Evolutionary conservation across 805 yeast species (phyloP).

Genomic region (Saccharomycopsis oosterbeekiorum): DNA sequence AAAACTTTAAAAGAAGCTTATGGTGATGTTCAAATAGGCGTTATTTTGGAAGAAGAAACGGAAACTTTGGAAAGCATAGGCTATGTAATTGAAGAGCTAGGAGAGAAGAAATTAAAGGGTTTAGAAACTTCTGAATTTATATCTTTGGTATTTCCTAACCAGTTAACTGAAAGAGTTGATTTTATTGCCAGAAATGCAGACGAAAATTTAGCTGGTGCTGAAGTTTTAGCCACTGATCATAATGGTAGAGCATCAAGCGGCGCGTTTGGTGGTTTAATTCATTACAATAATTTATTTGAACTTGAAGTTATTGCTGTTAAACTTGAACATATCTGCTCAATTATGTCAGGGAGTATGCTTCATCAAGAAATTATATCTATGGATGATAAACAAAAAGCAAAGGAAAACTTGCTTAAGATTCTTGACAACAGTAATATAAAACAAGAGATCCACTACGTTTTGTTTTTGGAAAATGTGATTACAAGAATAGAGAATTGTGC

Average conservation of each 20-base stretch:
- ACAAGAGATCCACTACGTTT: conserved; percentile 21
- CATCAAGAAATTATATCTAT: conserved; percentile 14
- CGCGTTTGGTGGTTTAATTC: conserved; percentile 19
- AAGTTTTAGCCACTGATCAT: background rate
- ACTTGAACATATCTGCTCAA: conserved; percentile 49
- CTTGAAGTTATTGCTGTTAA: conserved; percentile 46
- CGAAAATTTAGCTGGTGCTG: conserved; percentile 24
- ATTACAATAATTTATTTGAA: conserved; percentile 35
- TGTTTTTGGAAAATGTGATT: conserved; percentile 42
- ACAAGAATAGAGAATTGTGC: conserved; percentile 51
- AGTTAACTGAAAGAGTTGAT: conserved; percentile 51
- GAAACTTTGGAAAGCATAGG: conserved; percentile 58
- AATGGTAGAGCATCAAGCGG: conserved; percentile 12
- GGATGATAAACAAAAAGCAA: conserved; percentile 3
- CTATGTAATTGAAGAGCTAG: conserved; percentile 55
- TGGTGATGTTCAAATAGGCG: conserved; percentile 38
- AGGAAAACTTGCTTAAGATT: conserved; percentile 7
- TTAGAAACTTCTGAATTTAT: conserved; percentile 86
- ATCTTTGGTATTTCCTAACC: conserved; percentile 65
- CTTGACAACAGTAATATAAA: conserved; percentile 20
- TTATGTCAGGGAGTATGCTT: conserved; percentile 30
- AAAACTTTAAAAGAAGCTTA: conserved; percentile 32
- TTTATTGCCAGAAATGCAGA: conserved; percentile 26
- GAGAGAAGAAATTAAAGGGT: conserved; percentile 88
- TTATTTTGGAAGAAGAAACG: conserved; percentile 56